These are phyloP conservation scores for Colletotrichum orbiculare DNA, from an alignment of 2,329 filamentous ascomycete species.

Conservation along the genomic window DNA sequence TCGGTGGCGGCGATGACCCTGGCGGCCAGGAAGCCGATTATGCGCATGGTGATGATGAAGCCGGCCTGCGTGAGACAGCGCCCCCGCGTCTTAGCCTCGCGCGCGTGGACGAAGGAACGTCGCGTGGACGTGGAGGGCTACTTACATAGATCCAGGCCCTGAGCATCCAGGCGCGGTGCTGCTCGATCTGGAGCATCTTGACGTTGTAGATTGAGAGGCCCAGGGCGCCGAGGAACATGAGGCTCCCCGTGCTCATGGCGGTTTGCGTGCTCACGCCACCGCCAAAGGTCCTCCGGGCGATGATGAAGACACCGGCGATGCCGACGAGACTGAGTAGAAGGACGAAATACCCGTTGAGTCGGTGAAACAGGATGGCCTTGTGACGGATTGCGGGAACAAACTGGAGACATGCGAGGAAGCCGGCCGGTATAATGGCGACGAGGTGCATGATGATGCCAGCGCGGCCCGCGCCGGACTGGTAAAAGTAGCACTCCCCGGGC, in stretches of 20 bases:
- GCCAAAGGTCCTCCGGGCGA: constrained; percentile 62
- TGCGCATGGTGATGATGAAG: constrained; percentile 60
- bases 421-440: constrained; percentile 56
- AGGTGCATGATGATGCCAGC: constrained; percentile 60
- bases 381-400: constrained; percentile 61
- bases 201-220: constrained; percentile 65
- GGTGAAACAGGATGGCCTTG: constrained; percentile 64
- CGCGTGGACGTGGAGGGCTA: no score
- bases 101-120: background rate
- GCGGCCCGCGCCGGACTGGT: constrained; percentile 41
- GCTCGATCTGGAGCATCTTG: constrained; percentile 69
- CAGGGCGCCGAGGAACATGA: constrained; percentile 57
- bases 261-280: constrained; percentile 63
- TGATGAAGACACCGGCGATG: constrained; percentile 64
- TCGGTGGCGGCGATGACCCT: constrained; percentile 46
- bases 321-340: constrained; percentile 58
- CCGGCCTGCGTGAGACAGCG: constrained; percentile 47
- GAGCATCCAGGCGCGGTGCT: constrained; percentile 74
- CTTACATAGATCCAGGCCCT: constrained; percentile 62
- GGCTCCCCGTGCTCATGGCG: constrained; percentile 53
- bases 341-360: constrained; percentile 69
- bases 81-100: background rate
- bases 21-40: constrained; percentile 56
- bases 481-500: constrained; percentile 54
- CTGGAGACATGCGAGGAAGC: constrained; percentile 57